phyloP scores from a whole-genome alignment of 192 early-diverging fungal genomes.

The Lunasporangiospora selenospora region DNA sequence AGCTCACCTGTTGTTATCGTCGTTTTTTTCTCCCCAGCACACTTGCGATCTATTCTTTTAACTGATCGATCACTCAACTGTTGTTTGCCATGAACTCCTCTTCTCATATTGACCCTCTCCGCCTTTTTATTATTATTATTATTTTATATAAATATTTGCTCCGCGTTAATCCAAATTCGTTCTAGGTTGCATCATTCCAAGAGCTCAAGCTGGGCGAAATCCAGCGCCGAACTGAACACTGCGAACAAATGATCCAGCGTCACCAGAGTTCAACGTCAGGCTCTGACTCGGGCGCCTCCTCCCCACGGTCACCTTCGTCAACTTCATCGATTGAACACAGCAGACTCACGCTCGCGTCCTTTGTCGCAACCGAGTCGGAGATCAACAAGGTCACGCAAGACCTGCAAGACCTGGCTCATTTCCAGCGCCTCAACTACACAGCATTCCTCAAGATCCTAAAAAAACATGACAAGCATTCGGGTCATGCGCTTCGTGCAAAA shows the following conservation, averaged over 20 bases:
- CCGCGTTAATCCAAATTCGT: neutral
- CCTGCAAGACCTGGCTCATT: constrained; percentile 76
- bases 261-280: too few relatives aligned
- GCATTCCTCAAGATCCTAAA: constrained; percentile 91
- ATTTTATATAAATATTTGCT: too few relatives aligned
- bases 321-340: constrained; percentile 21
- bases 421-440: constrained; percentile 77
- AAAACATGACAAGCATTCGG: constrained; percentile 96
- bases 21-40: neutral
- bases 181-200: constrained; percentile 75
- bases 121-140: neutral
- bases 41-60: neutral
- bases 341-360: constrained; percentile 55
- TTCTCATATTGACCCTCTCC: neutral
- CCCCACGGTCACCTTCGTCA: too few relatives aligned
- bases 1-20: neutral
- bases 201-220: constrained; percentile 74
- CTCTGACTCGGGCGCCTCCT: too few relatives aligned
- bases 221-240: constrained; percentile 68
- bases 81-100: neutral
- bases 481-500: constrained; percentile 73
- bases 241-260: constrained; percentile 58
- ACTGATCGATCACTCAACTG: constrained; percentile 3
- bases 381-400: constrained; percentile 78
- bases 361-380: constrained; percentile 63